Base-by-base conservation (phyloP, 1,284 basidiomycete species). In the Prillingera fragicola region DNA sequence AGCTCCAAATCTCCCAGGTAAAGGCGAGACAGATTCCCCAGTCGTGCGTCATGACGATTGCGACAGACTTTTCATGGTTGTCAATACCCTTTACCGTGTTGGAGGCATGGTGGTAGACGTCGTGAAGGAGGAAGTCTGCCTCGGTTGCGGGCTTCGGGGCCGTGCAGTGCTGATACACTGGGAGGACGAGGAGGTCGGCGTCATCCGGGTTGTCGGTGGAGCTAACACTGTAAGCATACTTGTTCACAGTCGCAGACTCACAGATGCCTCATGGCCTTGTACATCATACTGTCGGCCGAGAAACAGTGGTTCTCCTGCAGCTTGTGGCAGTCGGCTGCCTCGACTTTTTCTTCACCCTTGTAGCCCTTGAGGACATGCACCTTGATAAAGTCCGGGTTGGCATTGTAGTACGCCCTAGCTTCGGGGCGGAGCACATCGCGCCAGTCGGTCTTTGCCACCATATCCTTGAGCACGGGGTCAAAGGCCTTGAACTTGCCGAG, bases 41-140 rank as follows among this genome's bases (percentile, higher is more conserved):
- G 56, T 75, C 74, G 57, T 73, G 73, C 22, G 72, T 73, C 52
- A 74, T 58, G 9, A 70, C 66, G 13, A 74, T 41, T 4, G 67
- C 57, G 25, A 70, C 54, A 19, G 55, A 43, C 41, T 63, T 63
- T 19, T 63, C 56, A 8, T 58, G 53, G 13, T 49, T 45, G 43
- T 60, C 48, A 12, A 65, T 51, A 8, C 59, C 67, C 27, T 67
- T 65, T 42, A 74, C 69, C 29, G 50, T 62, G 37, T 55, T 38
- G 14, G 42, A 23, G 2, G 71, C 68, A 47, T 70, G 56, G 38
- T 63, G 41, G 53, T 61, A 64, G 35, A 71, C 66, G 39, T 72
- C 63, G 56, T 73, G 72, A 14, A 72, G 52, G 37, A 62, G 38
- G 42, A 67, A 69, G 27, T 65, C 52, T 41, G 62, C 52, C 14